Conservation (phyloP, 495 filamentous ascomycete genomes). For the Trichocladium antarcticum region DNA sequence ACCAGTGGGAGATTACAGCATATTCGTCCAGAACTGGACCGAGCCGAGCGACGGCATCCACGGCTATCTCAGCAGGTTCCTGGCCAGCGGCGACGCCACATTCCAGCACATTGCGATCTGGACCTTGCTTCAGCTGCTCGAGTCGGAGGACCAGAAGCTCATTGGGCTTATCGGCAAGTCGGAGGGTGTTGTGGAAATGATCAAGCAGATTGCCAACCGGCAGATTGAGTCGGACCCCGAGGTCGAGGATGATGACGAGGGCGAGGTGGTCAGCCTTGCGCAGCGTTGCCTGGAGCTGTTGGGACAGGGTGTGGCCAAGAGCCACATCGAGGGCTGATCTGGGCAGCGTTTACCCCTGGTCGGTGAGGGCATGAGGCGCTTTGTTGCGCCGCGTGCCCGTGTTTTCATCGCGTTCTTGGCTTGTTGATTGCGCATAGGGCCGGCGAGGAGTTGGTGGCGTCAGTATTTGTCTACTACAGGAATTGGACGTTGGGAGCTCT, state of each 20-base stretch:
- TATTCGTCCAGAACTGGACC: slow-evolving; percentile 88
- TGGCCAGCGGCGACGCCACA: slow-evolving; percentile 86
- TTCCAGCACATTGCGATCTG: slow-evolving; percentile 99
- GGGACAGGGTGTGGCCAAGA: slow-evolving; percentile 46
- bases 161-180: slow-evolving; percentile 77
- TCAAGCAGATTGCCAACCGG: slow-evolving; percentile 78
- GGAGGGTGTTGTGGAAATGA: slow-evolving; percentile 80
- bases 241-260: slow-evolving; percentile 73
- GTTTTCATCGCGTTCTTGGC: slow-evolving; percentile 17
- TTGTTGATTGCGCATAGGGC: slow-evolving; percentile 26
- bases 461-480: slow-evolving; percentile 30
- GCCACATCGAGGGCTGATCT: slow-evolving; percentile 45
- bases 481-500: slow-evolving; percentile 1
- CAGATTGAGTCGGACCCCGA: slow-evolving; percentile 86
- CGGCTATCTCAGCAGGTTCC: slow-evolving; percentile 84
- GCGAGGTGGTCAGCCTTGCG: slow-evolving; percentile 85
- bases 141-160: slow-evolving; percentile 81
- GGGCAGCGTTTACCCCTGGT: neutral
- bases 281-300: slow-evolving; percentile 80
- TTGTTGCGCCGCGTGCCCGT: neutral
- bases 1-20: slow-evolving; percentile 86
- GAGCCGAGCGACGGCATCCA: slow-evolving; percentile 90
- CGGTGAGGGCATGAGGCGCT: neutral
- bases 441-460: slow-evolving; percentile 33
- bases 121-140: slow-evolving; percentile 89